phyloP scores from a whole-genome alignment of 2,329 filamentous ascomycete genomes.

The Escovopsis sp. region DNA sequence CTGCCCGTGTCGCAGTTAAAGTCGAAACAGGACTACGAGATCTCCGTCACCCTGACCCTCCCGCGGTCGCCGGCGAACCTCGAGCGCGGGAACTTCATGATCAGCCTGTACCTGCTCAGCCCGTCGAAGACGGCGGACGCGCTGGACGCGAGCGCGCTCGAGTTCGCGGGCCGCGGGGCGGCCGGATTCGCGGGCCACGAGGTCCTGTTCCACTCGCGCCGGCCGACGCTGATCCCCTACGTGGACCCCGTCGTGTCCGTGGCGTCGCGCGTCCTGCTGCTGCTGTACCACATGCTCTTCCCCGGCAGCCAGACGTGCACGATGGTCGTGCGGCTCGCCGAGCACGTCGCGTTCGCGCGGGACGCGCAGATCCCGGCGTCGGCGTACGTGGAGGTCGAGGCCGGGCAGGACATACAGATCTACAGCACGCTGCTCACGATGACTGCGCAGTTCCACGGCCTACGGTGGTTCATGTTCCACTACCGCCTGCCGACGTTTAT shows the following conservation, averaged over 20 bases:
- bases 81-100: conserved; percentile 84
- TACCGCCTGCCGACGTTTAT: conserved; percentile 58
- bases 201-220: conserved; percentile 48
- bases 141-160: conserved; percentile 14
- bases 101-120: conserved; percentile 57
- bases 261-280: conserved; percentile 43
- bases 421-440: conserved; percentile 57
- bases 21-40: conserved; percentile 68
- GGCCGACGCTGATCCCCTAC: conserved; percentile 71
- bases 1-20: conserved; percentile 41
- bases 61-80: conserved; percentile 67
- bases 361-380: conserved; percentile 27
- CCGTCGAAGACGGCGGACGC: conserved; percentile 10
- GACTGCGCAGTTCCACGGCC: conserved; percentile 58
- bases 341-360: conserved; percentile 48
- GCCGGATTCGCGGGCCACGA: conserved; percentile 19
- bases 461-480: conserved; percentile 79
- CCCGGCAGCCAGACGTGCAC: conserved; percentile 47
- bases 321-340: conserved; percentile 57
- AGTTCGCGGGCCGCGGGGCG: conserved; percentile 11
- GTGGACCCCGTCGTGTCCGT: conserved; percentile 52
- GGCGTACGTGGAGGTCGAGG: conserved; percentile 51
- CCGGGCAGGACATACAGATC: conserved; percentile 56
- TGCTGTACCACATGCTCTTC: conserved; percentile 57
- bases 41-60: conserved; percentile 59